A percentile compares a stretch with the other conserved stretches of the same genome.
Conservation (phyloP, 2,329 filamentous ascomycete genomes). For the Zasmidium citrigriseum region DNA sequence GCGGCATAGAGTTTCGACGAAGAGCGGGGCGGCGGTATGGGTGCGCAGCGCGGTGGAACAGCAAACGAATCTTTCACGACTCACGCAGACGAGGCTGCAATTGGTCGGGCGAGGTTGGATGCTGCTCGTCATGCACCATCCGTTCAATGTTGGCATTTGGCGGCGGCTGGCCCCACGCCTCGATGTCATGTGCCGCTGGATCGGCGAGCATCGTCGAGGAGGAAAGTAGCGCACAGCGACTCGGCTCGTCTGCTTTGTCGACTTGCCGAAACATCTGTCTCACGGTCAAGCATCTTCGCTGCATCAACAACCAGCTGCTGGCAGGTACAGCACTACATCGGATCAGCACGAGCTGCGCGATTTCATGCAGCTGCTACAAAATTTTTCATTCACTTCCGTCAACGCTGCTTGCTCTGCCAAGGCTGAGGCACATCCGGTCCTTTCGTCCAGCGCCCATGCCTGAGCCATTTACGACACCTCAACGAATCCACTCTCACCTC, state of each 20-base stretch:
- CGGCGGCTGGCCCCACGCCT: neutral
- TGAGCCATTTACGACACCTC: neutral
- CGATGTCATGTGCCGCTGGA: neutral
- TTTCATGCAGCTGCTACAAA: neutral
- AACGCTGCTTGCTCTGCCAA: neutral
- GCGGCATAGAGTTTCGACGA: slow-evolving; percentile 7
- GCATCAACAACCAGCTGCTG: neutral
- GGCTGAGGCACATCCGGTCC: neutral
- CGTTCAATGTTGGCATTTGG: too few species aligned
- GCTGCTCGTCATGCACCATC: neutral
- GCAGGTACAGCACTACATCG: neutral
- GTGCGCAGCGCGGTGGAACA: neutral
- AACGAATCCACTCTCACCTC: neutral
- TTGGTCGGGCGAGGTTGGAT: neutral
- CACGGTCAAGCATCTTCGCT: too few species aligned
- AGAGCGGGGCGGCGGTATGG: neutral
- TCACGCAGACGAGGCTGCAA: neutral
- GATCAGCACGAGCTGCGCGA: neutral
- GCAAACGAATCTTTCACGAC: too few species aligned
- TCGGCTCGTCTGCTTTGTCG: neutral
- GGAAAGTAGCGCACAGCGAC: neutral
- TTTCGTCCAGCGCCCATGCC: too few species aligned
- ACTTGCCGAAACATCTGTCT: too few species aligned
- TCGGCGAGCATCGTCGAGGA: neutral
- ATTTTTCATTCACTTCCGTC: too few species aligned